Conservation (phyloP, 2,329 filamentous ascomycete genomes). For the Pestalotiopsis sp. region DNA sequence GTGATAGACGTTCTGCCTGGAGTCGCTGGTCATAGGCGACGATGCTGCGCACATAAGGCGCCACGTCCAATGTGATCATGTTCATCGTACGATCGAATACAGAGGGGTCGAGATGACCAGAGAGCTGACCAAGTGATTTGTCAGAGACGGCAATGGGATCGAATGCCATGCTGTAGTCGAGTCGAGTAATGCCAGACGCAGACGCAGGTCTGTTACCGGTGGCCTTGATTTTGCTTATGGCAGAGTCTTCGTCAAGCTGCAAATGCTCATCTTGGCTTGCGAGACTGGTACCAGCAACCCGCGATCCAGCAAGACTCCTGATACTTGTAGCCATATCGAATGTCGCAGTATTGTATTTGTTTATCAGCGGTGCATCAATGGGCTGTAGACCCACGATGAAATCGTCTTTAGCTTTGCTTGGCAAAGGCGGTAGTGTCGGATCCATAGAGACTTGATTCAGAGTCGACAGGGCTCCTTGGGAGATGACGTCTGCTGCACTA, state of each 20-base stretch:
- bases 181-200: slow-evolving; percentile 41
- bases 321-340: slow-evolving; percentile 35
- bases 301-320: slow-evolving; percentile 32
- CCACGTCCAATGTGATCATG: slow-evolving; percentile 74
- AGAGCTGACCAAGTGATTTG: slow-evolving; percentile 36
- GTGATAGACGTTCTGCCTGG: slow-evolving; percentile 65
- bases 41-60: slow-evolving; percentile 88
- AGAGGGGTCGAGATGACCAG: slow-evolving; percentile 62
- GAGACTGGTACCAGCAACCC: slow-evolving; percentile 12
- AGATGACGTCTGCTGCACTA: slow-evolving; percentile 68
- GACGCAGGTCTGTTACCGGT: slow-evolving; percentile 33
- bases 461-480: slow-evolving; percentile 47
- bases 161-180: slow-evolving; percentile 61
- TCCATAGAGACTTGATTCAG: slow-evolving; percentile 55
- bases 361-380: slow-evolving; percentile 46
- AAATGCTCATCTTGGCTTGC: neutral
- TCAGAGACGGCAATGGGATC: slow-evolving; percentile 60
- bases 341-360: slow-evolving; percentile 32
- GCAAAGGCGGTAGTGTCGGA: slow-evolving; percentile 60
- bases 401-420: slow-evolving; percentile 50
- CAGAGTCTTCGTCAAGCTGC: slow-evolving; percentile 23
- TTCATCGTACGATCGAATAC: slow-evolving; percentile 74
- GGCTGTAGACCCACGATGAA: slow-evolving; percentile 50
- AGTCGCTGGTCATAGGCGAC: slow-evolving; percentile 74
- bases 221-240: slow-evolving; percentile 35